These are phyloP conservation scores for Orbilia brochopaga DNA, from an alignment of 2,329 filamentous ascomycete species.

Conservation along the genomic window DNA sequence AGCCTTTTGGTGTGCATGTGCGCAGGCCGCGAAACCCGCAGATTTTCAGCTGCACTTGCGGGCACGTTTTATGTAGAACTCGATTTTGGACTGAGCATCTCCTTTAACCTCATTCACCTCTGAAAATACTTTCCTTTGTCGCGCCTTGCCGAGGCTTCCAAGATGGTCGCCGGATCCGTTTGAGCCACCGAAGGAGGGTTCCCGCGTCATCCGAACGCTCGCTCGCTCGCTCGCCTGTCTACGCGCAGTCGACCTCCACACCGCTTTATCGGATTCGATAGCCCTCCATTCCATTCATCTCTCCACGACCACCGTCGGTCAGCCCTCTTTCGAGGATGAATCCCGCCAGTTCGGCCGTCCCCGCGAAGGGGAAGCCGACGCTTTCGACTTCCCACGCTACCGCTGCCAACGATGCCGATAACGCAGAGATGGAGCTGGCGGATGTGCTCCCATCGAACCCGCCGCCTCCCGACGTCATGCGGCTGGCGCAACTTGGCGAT, in stretches of 20 bases:
- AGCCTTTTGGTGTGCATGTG: not conserved
- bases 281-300: constrained; percentile 3
- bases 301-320: not conserved
- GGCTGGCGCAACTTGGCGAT: constrained; percentile 86
- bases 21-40: not conserved
- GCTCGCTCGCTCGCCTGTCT: not conserved
- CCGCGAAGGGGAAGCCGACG: constrained; percentile 49
- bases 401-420: constrained; percentile 34
- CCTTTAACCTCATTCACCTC: not conserved
- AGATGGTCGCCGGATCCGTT: not conserved
- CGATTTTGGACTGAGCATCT: not conserved
- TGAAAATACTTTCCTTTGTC: not conserved
- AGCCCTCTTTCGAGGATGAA: constrained; percentile 25
- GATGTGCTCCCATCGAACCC: constrained; percentile 41
- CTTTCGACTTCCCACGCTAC: constrained; percentile 20
- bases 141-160: not conserved
- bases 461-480: constrained; percentile 77
- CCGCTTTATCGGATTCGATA: constrained; percentile 2
- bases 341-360: constrained; percentile 48
- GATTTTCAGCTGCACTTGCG: constrained; percentile 2
- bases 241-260: constrained; percentile 22
- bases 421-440: constrained; percentile 38
- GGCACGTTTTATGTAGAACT: not conserved
- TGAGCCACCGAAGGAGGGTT: not conserved
- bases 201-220: constrained; percentile 34